These are phyloP conservation scores for Calonectria naviculata DNA, from an alignment of 2,329 filamentous ascomycete species.

Conservation along the genomic window DNA sequence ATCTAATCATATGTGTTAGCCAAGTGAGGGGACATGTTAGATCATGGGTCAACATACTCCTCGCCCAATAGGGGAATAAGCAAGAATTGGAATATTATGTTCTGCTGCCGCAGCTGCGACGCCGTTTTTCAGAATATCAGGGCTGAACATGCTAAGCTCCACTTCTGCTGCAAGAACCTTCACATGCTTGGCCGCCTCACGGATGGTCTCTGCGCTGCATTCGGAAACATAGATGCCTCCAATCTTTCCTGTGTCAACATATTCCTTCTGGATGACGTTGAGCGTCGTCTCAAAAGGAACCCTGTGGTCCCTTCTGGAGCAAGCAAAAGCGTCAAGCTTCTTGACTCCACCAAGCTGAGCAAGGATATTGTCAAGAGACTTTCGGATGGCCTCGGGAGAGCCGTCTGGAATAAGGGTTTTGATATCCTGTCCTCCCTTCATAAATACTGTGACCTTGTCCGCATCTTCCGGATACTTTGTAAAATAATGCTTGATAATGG, in stretches of 20 bases:
- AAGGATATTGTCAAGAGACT: constrained; percentile 61
- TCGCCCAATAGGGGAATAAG: constrained; percentile 77
- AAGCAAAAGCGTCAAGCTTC: constrained; percentile 71
- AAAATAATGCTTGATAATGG: constrained; percentile 72
- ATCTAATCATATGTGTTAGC: constrained; percentile 36
- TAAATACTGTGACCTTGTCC: constrained; percentile 67
- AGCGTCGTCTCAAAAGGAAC: constrained; percentile 57
- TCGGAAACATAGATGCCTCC: constrained; percentile 64
- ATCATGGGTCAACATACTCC: constrained; percentile 49
- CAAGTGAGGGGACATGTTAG: background rate
- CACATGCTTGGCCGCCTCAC: constrained; percentile 56
- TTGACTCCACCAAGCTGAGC: constrained; percentile 62
- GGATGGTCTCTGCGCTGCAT: constrained; percentile 59
- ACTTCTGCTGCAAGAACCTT: constrained; percentile 63
- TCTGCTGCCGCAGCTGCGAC: constrained; percentile 68
- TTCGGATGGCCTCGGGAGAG: constrained; percentile 63
- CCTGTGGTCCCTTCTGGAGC: constrained; percentile 65
- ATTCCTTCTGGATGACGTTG: constrained; percentile 56
- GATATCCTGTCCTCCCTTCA: constrained; percentile 67
- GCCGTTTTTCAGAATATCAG: constrained; percentile 62
- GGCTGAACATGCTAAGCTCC: constrained; percentile 63
- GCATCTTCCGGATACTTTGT: constrained; percentile 72
- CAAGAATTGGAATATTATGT: constrained; percentile 75
- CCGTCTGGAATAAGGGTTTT: constrained; percentile 56
- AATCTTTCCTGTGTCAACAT: constrained; percentile 63